A percentile compares a stretch with the other conserved stretches of the same genome.
These are phyloP conservation scores for Mortierella claussenii DNA, from an alignment of 192 early-diverging fungal species.

Conservation along the genomic window DNA sequence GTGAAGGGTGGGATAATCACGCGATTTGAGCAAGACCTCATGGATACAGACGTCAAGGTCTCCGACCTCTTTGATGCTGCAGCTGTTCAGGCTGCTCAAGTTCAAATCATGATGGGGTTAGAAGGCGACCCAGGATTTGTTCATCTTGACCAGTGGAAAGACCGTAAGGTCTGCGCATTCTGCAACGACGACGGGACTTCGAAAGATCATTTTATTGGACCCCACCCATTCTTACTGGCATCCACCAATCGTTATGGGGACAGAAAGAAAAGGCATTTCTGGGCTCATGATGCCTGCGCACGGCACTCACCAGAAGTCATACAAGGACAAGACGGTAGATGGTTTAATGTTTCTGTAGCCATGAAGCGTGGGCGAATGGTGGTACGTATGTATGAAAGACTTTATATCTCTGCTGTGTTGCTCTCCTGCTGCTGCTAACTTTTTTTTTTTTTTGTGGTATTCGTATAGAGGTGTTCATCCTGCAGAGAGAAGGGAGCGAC, in stretches of 20 bases:
- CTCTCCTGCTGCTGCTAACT: neutral
- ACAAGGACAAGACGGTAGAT: constrained; percentile 69
- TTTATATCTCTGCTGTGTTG: neutral
- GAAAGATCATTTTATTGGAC: constrained; percentile 68
- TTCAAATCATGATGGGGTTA: constrained; percentile 41
- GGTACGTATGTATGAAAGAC: constrained; percentile 47
- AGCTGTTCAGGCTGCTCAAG: constrained; percentile 12
- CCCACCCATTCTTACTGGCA: constrained; percentile 68
- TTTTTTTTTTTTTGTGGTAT: constrained; percentile 6
- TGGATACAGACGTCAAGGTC: constrained; percentile 58
- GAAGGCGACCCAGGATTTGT: constrained; percentile 60
- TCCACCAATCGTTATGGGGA: constrained; percentile 63
- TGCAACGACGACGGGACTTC: constrained; percentile 71
- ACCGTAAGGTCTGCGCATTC: constrained; percentile 71
- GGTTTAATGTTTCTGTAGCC: constrained; percentile 89
- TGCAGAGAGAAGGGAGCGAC: constrained; percentile 89
- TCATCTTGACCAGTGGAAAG: constrained; percentile 60
- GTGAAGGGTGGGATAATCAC: constrained; percentile 69
- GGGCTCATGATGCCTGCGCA: constrained; percentile 90
- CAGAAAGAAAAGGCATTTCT: constrained; percentile 68
- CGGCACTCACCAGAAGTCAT: constrained; percentile 88
- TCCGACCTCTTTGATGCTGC: neutral
- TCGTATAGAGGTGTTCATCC: constrained; percentile 69
- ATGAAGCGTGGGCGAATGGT: constrained; percentile 77
- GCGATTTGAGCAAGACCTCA: constrained; percentile 66